A percentile compares a stretch with the other conserved stretches of the same genome.
Conservation (phyloP, 2,329 filamentous ascomycete genomes). For the Aspergillus pseudonomiae region DNA sequence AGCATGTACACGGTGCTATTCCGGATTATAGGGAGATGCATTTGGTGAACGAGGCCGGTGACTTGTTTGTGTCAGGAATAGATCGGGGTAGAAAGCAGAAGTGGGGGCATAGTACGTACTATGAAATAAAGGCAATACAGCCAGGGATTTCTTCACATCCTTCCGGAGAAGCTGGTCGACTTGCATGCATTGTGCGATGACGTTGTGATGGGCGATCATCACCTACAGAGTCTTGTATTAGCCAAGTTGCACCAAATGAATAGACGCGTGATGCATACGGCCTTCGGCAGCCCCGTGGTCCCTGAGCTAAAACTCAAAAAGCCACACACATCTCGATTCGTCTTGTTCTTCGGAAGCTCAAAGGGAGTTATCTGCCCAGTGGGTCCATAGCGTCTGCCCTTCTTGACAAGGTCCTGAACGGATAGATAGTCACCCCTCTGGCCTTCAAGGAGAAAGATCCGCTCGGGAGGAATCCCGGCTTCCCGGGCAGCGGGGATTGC, state of each 20-base stretch:
- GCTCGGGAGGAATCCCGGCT: not conserved
- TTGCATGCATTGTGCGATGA: conserved; percentile 63
- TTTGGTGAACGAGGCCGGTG: not conserved
- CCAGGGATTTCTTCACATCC: not conserved
- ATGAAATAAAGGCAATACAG: not conserved
- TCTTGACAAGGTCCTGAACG: not conserved
- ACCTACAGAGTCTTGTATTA: not conserved
- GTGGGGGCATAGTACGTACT: conserved; percentile 51
- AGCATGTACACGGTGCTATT: conserved; percentile 65
- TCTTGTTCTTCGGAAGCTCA: not conserved
- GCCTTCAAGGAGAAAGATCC: not conserved
- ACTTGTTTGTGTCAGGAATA: not conserved
- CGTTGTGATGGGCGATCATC: conserved; percentile 60
- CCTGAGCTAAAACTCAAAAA: conserved; percentile 36
- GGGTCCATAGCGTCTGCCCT: not conserved
- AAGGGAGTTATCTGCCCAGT: not conserved
- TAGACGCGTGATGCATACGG: conserved; percentile 35
- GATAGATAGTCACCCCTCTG: not conserved
- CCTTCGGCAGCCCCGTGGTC: conserved; percentile 65
- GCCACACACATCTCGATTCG: not conserved
- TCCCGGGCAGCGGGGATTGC: not conserved
- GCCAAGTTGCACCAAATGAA: not conserved
- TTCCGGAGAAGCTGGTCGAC: conserved; percentile 41
- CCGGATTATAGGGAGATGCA: conserved; percentile 19
- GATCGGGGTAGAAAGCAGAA: too few relatives aligned